phyloP scores from a whole-genome alignment of 345 rosid genomes.

The Rubroshorea leprosula region DNA sequence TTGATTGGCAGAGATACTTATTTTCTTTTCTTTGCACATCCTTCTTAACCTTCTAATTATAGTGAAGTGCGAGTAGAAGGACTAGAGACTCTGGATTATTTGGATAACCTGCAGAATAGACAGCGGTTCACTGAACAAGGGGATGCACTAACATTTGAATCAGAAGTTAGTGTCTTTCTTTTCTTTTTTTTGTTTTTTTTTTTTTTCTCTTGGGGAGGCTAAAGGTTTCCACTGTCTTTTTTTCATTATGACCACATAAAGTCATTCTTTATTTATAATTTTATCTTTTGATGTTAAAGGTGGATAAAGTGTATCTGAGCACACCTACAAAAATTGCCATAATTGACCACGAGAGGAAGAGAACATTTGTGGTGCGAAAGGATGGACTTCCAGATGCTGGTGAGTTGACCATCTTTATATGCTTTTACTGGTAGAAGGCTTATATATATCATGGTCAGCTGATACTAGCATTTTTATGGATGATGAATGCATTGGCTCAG shows the following conservation, averaged over 20 bases:
- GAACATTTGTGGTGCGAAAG: slow-evolving; percentile 58
- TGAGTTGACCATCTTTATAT: slow-evolving; percentile 22
- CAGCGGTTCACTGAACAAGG: slow-evolving; percentile 94
- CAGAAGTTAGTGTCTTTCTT: slow-evolving; percentile 57
- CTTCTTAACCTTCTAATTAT: slow-evolving; percentile 13
- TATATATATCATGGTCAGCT: background rate
- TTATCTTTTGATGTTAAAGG: slow-evolving; percentile 28
- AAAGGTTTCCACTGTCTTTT: background rate
- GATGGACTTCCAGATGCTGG: slow-evolving; percentile 84
- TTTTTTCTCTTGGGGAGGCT: background rate
- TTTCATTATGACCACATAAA: background rate
- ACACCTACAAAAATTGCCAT: slow-evolving; percentile 59
- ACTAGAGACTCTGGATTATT: slow-evolving; percentile 88
- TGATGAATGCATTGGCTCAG: too few species aligned
- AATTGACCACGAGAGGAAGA: slow-evolving; percentile 71
- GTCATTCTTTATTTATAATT: background rate
- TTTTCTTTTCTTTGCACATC: background rate
- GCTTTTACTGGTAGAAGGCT: background rate
- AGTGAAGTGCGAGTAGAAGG: slow-evolving; percentile 98
- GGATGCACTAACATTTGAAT: slow-evolving; percentile 76
- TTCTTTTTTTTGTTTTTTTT: too few species aligned
- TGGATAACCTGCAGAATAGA: slow-evolving; percentile 52
- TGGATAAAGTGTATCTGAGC: slow-evolving; percentile 72
- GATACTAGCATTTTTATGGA: too few species aligned
- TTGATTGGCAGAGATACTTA: background rate